Percentiles rank a stretch among this genome's conserved stretches.
Evolutionary conservation across 2,329 filamentous ascomycete species (phyloP).

Genomic region (Aureobasidium musti): DNA sequence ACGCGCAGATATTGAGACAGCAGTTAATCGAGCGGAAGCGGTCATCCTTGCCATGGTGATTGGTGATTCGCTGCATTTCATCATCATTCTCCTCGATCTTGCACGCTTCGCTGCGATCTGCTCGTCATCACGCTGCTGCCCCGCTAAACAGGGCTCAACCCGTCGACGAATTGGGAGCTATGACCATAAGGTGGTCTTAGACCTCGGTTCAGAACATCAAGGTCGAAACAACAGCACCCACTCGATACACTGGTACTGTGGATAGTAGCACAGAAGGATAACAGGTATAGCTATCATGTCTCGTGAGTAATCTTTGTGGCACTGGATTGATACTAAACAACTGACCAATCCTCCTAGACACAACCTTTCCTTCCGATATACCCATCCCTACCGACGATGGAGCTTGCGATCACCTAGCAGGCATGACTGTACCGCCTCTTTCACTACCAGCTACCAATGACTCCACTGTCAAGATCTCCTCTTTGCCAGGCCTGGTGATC

Average conservation of each 20-base stretch:
- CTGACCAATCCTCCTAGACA: constrained; percentile 12
- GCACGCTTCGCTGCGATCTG: background rate
- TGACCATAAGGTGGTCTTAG: background rate
- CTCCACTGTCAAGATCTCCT: constrained; percentile 40
- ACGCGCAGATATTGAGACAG: background rate
- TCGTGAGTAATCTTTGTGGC: background rate
- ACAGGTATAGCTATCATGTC: background rate
- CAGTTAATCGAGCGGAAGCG: background rate
- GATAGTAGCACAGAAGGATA: background rate
- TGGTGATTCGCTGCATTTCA: constrained; percentile 26
- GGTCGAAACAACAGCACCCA: constrained; percentile 7
- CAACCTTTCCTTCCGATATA: constrained; percentile 41
- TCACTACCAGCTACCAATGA: constrained; percentile 42
- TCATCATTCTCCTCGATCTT: constrained; percentile 2
- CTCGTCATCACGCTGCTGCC: constrained; percentile 20
- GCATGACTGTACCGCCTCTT: constrained; percentile 39
- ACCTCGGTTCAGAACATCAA: constrained; percentile 15
- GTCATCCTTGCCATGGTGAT: constrained; percentile 6
- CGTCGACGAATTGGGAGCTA: background rate
- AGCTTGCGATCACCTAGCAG: constrained; percentile 44
- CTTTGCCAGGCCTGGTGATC: constrained; percentile 44
- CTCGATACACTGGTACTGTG: background rate
- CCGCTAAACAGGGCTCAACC: background rate
- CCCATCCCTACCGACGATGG: constrained; percentile 47
- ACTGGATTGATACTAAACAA: too few relatives aligned